These are phyloP conservation scores for Groenewaldozyma tartarivorans DNA, from an alignment of 805 yeast species.

Conservation along the genomic window DNA sequence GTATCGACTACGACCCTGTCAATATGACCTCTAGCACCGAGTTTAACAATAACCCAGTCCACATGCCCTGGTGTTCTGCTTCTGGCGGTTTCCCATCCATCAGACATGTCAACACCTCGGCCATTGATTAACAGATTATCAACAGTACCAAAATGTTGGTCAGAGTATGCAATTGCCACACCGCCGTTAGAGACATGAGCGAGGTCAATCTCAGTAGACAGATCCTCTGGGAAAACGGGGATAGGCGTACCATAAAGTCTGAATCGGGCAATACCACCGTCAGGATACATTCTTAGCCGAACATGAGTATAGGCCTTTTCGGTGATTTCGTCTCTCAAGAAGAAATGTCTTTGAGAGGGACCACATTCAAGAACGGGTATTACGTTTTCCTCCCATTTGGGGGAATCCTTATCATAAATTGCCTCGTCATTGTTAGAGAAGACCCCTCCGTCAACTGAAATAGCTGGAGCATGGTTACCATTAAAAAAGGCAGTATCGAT, in stretches of 20 bases:
- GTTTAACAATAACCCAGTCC: conserved; percentile 82
- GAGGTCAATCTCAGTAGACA: conserved; percentile 46
- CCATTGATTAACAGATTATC: conserved; percentile 88
- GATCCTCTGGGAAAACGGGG: conserved; percentile 52
- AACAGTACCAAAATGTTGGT: conserved; percentile 91
- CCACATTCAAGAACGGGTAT: conserved; percentile 74
- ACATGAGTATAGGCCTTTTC: conserved; percentile 61
- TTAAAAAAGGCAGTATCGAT: conserved; percentile 89
- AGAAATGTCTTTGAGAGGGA: conserved; percentile 80
- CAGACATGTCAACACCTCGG: conserved; percentile 92
- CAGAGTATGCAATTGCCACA: conserved; percentile 71
- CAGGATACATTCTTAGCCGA: conserved; percentile 88
- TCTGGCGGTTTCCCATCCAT: conserved; percentile 96
- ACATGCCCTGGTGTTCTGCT: conserved; percentile 75
- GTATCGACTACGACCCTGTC: conserved; percentile 70
- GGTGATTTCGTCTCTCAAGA: conserved; percentile 55
- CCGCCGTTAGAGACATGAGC: conserved; percentile 86
- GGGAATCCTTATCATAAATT: conserved; percentile 21
- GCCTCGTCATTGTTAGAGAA: conserved; percentile 19
- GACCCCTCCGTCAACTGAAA: conserved; percentile 68
- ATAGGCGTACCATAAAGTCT: conserved; percentile 77
- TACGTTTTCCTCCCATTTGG: conserved; percentile 55
- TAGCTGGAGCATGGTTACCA: conserved; percentile 91
- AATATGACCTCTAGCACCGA: conserved; percentile 58
- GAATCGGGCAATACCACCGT: conserved; percentile 96